A percentile compares a stretch with the other conserved stretches of the same genome.
Evolutionary conservation across 768 basidiomycete genomes (phyloP).

Genomic region (Boletus tomentosulus): DNA sequence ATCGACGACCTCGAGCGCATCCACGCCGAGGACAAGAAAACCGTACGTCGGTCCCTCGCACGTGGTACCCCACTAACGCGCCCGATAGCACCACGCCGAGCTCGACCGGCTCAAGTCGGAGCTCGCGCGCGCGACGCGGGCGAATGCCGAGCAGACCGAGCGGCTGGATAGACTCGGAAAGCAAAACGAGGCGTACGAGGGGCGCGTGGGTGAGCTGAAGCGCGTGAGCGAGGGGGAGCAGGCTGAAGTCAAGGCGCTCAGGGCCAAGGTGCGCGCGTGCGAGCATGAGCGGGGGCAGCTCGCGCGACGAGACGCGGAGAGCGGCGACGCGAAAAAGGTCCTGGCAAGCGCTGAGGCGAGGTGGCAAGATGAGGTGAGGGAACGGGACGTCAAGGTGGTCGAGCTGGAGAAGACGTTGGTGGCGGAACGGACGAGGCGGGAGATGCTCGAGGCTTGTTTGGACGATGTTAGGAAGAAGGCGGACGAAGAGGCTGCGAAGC

Average conservation of each 20-base stretch:
- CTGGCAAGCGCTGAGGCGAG: constrained; percentile 46
- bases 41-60: constrained; percentile 35
- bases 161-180: constrained; percentile 60
- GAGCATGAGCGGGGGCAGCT: constrained; percentile 51
- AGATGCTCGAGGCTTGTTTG: constrained; percentile 41
- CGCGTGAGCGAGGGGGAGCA: constrained; percentile 47
- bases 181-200: constrained; percentile 52
- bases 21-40: constrained; percentile 64
- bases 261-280: constrained; percentile 49
- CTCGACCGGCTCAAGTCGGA: constrained; percentile 58
- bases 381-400: constrained; percentile 48
- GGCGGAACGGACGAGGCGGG: constrained; percentile 49
- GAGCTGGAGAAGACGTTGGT: constrained; percentile 53
- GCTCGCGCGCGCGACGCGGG: constrained; percentile 45
- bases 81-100: constrained; percentile 53
- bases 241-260: constrained; percentile 59
- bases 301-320: constrained; percentile 47
- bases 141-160: constrained; percentile 46
- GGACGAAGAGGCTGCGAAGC: constrained; percentile 38
- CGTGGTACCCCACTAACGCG: neutral
- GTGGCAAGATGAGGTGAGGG: constrained; percentile 51
- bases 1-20: constrained; percentile 60
- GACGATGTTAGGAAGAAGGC: constrained; percentile 41
- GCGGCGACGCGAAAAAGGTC: constrained; percentile 46
- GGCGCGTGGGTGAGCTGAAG: constrained; percentile 60